Conservation (phyloP, 1,139 yeast species). For the Yamadazyma diospyri region DNA sequence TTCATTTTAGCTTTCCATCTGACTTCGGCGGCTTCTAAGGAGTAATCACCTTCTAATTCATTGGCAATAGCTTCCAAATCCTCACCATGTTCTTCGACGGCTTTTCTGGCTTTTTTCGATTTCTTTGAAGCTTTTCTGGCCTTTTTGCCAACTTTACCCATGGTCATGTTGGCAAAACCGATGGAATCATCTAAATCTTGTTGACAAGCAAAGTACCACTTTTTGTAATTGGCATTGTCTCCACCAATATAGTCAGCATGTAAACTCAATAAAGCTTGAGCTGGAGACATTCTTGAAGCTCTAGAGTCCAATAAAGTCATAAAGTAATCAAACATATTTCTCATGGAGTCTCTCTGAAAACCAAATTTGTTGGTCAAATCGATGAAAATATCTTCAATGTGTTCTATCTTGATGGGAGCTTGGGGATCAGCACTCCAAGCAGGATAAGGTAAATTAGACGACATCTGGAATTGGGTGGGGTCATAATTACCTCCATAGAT, state of each 20-base stretch:
- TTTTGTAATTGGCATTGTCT: constrained; percentile 40
- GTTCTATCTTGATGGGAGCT: constrained; percentile 75
- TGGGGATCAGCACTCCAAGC: constrained; percentile 95
- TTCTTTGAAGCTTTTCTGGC: constrained; percentile 53
- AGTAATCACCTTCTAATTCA: constrained; percentile 85
- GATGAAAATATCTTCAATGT: constrained; percentile 86
- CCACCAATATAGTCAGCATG: constrained; percentile 88
- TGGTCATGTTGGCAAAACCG: constrained; percentile 58
- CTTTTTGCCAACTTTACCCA: constrained; percentile 63
- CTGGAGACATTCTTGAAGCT: constrained; percentile 95
- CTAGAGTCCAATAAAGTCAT: constrained; percentile 93
- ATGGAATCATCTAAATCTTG: constrained; percentile 39
- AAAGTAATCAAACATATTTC: constrained; percentile 94
- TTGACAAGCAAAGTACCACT: constrained; percentile 45
- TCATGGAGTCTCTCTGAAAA: constrained; percentile 95
- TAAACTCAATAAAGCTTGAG: constrained; percentile 84
- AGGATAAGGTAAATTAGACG: constrained; percentile 78
- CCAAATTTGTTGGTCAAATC: constrained; percentile 91
- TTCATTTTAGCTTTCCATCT: constrained; percentile 53
- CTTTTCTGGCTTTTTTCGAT: constrained; percentile 60
- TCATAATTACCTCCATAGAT: constrained; percentile 79
- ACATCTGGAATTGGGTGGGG: constrained; percentile 58
- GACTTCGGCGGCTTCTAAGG: constrained; percentile 49
- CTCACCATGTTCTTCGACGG: constrained; percentile 47
- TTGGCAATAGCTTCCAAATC: constrained; percentile 57